These are phyloP conservation scores for Euphorbia pulcherrima DNA, from an alignment of 345 rosid genomes.

Conservation along the genomic window DNA sequence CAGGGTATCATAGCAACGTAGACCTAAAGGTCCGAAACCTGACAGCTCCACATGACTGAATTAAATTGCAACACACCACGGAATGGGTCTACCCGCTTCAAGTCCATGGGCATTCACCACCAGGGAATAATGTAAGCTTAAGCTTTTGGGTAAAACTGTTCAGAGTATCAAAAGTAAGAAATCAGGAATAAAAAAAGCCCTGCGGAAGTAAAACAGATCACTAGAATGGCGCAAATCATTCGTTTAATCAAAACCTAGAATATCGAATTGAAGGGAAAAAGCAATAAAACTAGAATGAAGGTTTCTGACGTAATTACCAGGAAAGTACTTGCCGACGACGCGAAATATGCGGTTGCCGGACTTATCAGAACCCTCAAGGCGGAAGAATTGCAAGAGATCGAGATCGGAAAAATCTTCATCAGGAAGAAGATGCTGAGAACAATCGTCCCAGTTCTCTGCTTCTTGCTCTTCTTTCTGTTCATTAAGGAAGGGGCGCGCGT, in stretches of 20 bases:
- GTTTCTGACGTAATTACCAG: slow-evolving; percentile 43
- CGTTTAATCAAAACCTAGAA: not conserved
- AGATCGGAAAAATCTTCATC: slow-evolving; percentile 93
- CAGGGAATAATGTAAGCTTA: no score
- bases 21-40: no score
- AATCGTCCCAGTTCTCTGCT: slow-evolving; percentile 77
- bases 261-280: not conserved
- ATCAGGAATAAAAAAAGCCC: not conserved
- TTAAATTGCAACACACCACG: no score
- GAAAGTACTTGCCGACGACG: slow-evolving; percentile 76
- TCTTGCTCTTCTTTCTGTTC: slow-evolving; percentile 25
- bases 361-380: slow-evolving; percentile 68
- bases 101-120: no score
- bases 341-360: slow-evolving; percentile 70
- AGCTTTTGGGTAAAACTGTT: no score
- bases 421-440: slow-evolving; percentile 49
- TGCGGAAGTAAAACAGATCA: not conserved
- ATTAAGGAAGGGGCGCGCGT: slow-evolving; percentile 63
- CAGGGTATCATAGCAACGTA: no score
- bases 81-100: no score
- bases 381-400: slow-evolving; percentile 68
- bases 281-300: not conserved
- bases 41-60: no score
- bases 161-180: not conserved
- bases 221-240: not conserved